Conservation (phyloP, 805 yeast species). For the Isabelozyma rhagii region DNA sequence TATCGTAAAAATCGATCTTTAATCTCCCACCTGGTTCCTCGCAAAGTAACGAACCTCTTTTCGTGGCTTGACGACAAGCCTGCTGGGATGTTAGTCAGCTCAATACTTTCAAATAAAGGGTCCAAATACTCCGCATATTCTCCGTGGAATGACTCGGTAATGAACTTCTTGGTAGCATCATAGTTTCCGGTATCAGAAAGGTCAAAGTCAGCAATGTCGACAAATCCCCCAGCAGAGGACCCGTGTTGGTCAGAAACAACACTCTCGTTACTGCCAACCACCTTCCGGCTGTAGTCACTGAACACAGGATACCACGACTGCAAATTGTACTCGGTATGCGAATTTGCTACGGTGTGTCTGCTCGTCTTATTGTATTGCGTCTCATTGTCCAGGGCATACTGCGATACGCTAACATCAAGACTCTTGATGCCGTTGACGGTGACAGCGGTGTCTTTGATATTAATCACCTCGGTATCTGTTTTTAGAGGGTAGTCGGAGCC, state of each 20-base stretch:
- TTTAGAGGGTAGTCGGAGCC: constrained; percentile 3
- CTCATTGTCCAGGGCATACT: constrained; percentile 28
- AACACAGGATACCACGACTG: constrained; percentile 15
- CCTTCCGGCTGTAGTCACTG: constrained; percentile 25
- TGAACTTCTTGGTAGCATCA: not conserved
- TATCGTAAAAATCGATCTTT: too few species aligned
- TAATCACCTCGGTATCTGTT: constrained; percentile 9
- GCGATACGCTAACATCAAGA: constrained; percentile 12
- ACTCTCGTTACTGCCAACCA: constrained; percentile 25
- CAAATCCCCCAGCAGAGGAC: not conserved
- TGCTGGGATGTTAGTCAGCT: not conserved
- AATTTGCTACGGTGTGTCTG: not conserved
- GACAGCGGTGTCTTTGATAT: constrained; percentile 12
- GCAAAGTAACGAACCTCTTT: not conserved
- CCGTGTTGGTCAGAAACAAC: constrained; percentile 11
- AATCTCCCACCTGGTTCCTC: too few species aligned
- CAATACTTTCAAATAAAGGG: not conserved
- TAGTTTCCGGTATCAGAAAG: not conserved
- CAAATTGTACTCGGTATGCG: constrained; percentile 22
- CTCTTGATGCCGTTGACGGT: constrained; percentile 11
- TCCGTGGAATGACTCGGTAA: not conserved
- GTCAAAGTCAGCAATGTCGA: not conserved
- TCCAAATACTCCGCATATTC: not conserved
- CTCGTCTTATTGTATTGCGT: constrained; percentile 18
- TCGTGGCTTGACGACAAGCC: not conserved